Conservation (phyloP, 179 eudicot genomes). For the Pouteria campechiana region DNA sequence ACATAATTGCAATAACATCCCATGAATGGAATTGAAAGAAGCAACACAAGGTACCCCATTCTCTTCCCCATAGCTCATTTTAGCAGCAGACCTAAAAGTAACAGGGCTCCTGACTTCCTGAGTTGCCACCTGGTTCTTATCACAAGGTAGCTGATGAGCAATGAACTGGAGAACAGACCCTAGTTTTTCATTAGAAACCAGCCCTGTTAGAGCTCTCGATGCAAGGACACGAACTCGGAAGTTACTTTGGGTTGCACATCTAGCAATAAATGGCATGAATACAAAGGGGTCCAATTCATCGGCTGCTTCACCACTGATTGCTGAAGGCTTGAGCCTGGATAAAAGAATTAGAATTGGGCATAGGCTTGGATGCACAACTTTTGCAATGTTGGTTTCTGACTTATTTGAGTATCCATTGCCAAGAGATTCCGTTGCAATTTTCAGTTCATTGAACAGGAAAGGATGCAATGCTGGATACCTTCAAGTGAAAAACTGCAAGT, state of each 20-base stretch:
- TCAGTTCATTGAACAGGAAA: slow-evolving; percentile 58
- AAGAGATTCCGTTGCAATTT: slow-evolving; percentile 68
- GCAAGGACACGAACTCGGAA: slow-evolving; percentile 84
- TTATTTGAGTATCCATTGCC: slow-evolving; percentile 18
- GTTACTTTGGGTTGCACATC: slow-evolving; percentile 79
- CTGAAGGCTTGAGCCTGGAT: slow-evolving; percentile 89
- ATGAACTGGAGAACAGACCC: slow-evolving; percentile 45
- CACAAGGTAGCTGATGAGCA: slow-evolving; percentile 55
- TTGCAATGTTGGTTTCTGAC: slow-evolving; percentile 49
- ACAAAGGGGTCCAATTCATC: slow-evolving; percentile 80
- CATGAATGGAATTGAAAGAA: slow-evolving; percentile 78
- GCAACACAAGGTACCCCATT: background rate
- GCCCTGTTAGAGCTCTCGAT: slow-evolving; percentile 74
- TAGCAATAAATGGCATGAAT: slow-evolving; percentile 80
- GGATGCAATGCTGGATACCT: slow-evolving; percentile 92
- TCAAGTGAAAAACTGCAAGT: slow-evolving; percentile 3
- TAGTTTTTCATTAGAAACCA: slow-evolving; percentile 90
- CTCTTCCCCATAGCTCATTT: no score
- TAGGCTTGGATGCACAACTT: slow-evolving; percentile 83
- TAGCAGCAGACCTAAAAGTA: no score
- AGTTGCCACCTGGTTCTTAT: slow-evolving; percentile 13
- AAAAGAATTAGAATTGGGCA: slow-evolving; percentile 86
- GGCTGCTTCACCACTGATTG: slow-evolving; percentile 75
- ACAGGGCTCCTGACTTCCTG: no score
- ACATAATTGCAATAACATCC: slow-evolving; percentile 64